A percentile compares a stretch with the other conserved stretches of the same genome.
These are phyloP conservation scores for Tuber microsphaerosporum DNA, from an alignment of 495 filamentous ascomycete species.

Conservation along the genomic window DNA sequence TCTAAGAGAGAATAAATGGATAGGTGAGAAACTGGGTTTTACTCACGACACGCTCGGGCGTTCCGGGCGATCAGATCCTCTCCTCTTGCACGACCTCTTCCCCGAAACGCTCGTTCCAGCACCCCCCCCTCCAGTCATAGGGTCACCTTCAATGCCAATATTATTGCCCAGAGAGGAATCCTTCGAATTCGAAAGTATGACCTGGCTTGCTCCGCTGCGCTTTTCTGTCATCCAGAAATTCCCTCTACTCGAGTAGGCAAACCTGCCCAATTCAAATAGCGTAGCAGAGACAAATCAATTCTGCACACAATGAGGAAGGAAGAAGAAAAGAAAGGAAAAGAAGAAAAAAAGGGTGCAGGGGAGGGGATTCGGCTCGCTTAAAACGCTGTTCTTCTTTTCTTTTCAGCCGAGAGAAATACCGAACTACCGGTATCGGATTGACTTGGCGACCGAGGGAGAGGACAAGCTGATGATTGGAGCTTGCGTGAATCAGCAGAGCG, in stretches of 20 bases:
- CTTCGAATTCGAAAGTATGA: neutral
- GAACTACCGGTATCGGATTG: neutral
- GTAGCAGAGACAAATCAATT: neutral
- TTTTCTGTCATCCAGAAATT: neutral
- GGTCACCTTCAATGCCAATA: neutral
- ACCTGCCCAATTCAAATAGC: neutral
- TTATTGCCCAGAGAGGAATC: neutral
- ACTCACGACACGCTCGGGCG: slow-evolving; percentile 4
- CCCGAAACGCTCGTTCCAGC: neutral
- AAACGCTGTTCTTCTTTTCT: neutral
- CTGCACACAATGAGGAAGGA: neutral
- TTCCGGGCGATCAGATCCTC: slow-evolving; percentile 1
- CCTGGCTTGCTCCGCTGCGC: neutral
- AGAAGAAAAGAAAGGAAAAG: no score
- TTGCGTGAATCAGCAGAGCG: neutral
- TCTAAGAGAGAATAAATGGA: neutral
- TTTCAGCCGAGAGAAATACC: neutral
- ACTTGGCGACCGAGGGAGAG: neutral
- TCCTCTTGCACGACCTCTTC: neutral
- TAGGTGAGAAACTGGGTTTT: slow-evolving; percentile 2
- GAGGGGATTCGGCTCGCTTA: neutral
- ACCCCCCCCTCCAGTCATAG: neutral
- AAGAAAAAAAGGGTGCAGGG: neutral
- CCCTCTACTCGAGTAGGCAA: neutral
- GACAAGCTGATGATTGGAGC: neutral